Base-by-base conservation (phyloP, 1,284 basidiomycete genomes). In the Clitocybe nebularis region DNA sequence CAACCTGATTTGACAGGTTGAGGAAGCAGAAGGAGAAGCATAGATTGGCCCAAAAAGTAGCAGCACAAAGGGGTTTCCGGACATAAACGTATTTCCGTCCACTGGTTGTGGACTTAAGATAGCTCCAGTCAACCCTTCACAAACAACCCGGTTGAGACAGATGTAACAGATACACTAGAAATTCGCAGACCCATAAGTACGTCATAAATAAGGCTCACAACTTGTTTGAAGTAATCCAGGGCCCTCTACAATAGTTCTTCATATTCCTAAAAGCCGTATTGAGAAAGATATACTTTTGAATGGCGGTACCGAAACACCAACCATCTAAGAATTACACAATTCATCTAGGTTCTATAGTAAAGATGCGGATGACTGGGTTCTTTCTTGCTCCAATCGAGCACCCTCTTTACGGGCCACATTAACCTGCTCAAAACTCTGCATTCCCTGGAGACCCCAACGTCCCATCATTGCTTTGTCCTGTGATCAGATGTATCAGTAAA, bases 391-490 rank as follows among this genome's bases (percentile, higher is more conserved):
- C 24, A 52, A 39, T 36, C 55, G 53, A 13, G 49, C 41, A 6
- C 61, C 68, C 60, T 85, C 83, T 59, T 84, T 80, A 46, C 60
- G 64, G 20, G 69, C 70, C 32, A 82, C 70, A 45, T 67, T 72
- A 14, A 61, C 58, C 54, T 87, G 81, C 54, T 89, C 81, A 59
- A 94, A 96, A 61, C 89, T 92, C 45, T 72, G 71, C 90, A 97
- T 93, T 19, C 93, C 93, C 45, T 85, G 73, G 23, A 99, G 71
- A 24, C 95, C 95, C 93, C 93, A 97, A 44, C 93, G 79, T 5
- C 64, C 72, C 75, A 98, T 88, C 92, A 98, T 93, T 7, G 82
- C 77, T 64, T 95, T 95, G 68, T 99, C 95, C 76, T 93, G 10
- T 16, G 2, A 16, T 14, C 13, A 32, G 49, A 22, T n/a, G n/a